phyloP scores from a whole-genome alignment of 352 stramenopile species.

The Elongisporangium anandrum region DNA sequence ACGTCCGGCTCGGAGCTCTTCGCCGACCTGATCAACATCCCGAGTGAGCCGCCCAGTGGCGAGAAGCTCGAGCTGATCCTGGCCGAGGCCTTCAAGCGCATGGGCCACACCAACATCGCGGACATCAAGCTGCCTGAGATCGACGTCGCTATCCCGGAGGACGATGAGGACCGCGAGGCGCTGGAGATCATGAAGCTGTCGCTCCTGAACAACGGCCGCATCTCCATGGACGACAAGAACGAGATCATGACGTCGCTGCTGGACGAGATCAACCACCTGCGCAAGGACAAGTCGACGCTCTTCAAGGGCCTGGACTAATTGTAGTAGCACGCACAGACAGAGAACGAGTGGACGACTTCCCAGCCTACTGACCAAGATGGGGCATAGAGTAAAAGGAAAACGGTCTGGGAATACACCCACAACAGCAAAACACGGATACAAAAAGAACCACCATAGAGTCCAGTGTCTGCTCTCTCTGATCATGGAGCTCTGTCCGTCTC shows the following conservation, averaged over 20 bases:
- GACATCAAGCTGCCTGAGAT: constrained; percentile 74
- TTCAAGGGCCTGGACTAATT: constrained; percentile 70
- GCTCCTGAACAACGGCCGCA: constrained; percentile 85
- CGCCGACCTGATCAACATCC: constrained; percentile 77
- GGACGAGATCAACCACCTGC: constrained; percentile 77
- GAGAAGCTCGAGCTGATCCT: constrained; percentile 72
- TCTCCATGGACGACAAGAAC: constrained; percentile 88
- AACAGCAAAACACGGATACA: background rate
- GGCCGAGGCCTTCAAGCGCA: constrained; percentile 65
- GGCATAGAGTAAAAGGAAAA: background rate
- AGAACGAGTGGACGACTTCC: constrained; percentile 11
- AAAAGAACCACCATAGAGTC: background rate
- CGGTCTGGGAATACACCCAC: background rate
- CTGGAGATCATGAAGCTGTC: constrained; percentile 89
- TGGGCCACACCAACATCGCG: constrained; percentile 71
- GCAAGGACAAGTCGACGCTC: constrained; percentile 82
- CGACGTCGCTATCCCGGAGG: constrained; percentile 50
- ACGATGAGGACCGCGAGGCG: constrained; percentile 73
- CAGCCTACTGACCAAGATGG: background rate
- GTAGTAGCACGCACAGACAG: constrained; percentile 6
- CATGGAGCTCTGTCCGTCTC: background rate
- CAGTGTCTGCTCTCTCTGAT: background rate
- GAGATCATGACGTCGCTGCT: constrained; percentile 78
- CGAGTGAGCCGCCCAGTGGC: constrained; percentile 35
- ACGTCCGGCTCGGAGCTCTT: constrained; percentile 80